These are phyloP conservation scores for Backusella australiensis DNA, from an alignment of 192 early-diverging fungal genomes.

Conservation along the genomic window DNA sequence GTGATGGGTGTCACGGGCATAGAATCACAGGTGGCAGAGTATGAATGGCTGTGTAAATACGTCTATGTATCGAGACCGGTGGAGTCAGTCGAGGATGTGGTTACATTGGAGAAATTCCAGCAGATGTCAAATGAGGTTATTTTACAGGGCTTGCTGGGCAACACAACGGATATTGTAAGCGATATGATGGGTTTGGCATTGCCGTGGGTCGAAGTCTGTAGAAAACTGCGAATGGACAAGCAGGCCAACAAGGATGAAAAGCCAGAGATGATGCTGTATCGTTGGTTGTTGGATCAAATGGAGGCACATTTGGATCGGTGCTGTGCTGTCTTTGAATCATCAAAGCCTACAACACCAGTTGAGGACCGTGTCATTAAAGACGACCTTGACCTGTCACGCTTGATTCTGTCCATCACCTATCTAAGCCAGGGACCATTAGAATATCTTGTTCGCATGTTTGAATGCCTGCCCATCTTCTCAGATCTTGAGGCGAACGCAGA, in stretches of 20 bases:
- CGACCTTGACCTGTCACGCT: slow-evolving; percentile 47
- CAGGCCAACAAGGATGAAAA: slow-evolving; percentile 21
- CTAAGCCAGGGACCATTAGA: slow-evolving; percentile 44
- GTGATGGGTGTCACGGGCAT: slow-evolving; percentile 48
- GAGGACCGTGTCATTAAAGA: slow-evolving; percentile 54
- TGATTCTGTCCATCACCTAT: slow-evolving; percentile 50
- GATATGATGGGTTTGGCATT: slow-evolving; percentile 47
- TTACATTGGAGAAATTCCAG: slow-evolving; percentile 20
- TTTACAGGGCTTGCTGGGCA: slow-evolving; percentile 19
- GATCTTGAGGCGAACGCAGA: slow-evolving; percentile 24
- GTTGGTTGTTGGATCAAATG: slow-evolving; percentile 39
- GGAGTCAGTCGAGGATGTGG: slow-evolving; percentile 14
- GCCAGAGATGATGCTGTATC: slow-evolving; percentile 42
- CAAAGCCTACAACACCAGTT: slow-evolving; percentile 41
- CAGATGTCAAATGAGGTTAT: slow-evolving; percentile 26
- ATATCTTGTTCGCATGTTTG: slow-evolving; percentile 50
- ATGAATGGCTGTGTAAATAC: slow-evolving; percentile 55
- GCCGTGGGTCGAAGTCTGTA: slow-evolving; percentile 37
- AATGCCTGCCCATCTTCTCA: slow-evolving; percentile 52
- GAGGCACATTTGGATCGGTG: slow-evolving; percentile 39
- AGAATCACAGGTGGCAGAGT: slow-evolving; percentile 51
- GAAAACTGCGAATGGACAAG: neutral
- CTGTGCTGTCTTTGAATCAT: slow-evolving; percentile 46
- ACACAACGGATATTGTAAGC: slow-evolving; percentile 44
- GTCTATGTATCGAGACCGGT: slow-evolving; percentile 57